Evolutionary conservation across 1,284 basidiomycete genomes (phyloP), one percentile per base, ranked within the genome.

Genomic region (Rhodotorula sp.): DNA sequence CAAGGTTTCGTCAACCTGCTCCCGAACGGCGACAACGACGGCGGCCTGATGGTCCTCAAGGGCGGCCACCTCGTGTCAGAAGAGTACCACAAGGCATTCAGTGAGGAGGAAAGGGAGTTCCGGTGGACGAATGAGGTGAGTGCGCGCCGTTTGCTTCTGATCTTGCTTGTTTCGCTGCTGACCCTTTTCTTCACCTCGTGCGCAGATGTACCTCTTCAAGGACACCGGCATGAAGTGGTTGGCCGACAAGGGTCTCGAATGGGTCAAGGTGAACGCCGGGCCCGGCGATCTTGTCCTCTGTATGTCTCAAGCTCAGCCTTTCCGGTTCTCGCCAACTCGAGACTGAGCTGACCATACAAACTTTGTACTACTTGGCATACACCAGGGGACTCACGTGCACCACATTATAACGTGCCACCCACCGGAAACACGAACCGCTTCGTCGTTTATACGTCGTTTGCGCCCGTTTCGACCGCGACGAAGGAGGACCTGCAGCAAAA

Each of bases 1-100:
- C 83, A 83, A 69, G 83, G 82, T n/a, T 80, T 82, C 66, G 78
- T 80, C 52, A 82, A 83, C 71, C 77, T 82, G 31, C 66, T 66
- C 55, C 63, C 77, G 50, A 81, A 81, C 72, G 83, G 82, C 3
- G 79, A 79, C 12, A 68, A 80, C 61, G 83, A 83, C 54, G 83
- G 83, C 54, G 82, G 82, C 26, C 77, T 83, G 19, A 80, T 81
- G 77, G 79, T 83, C 31, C 78, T 82, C 67, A 77, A 80, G 49
- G 49, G 58, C 28, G 61, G 62, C 3, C 67, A 68, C 56, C 28
- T 31, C 23, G 31, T 60, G n/a, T 54, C 56, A 23, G 19, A 68
- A n/a, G 67, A 68, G 62, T 68, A 68, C 62, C 49, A 49, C 62
- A 28, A 64, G 52, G 60, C 28, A 23, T 60, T 66, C 50, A 45